phyloP scores from a whole-genome alignment of 768 basidiomycete species.

The Lactarius hatsudake region DNA sequence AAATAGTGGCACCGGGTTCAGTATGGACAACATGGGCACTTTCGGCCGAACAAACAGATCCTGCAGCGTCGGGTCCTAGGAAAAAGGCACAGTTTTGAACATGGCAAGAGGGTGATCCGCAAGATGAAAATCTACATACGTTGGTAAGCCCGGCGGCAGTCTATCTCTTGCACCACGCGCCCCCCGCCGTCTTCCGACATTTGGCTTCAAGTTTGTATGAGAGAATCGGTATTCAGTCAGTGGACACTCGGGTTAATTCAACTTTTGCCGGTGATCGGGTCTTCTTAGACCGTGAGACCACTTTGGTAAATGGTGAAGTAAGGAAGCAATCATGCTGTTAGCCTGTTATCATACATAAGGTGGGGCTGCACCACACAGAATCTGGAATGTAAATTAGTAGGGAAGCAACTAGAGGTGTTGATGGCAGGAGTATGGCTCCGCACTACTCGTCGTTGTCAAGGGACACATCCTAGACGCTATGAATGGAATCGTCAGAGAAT shows the following conservation, averaged over 20 bases:
- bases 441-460: slow-evolving; percentile 40
- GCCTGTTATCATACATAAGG: slow-evolving; percentile 23
- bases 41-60: slow-evolving; percentile 28
- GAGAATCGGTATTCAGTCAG: slow-evolving; percentile 7
- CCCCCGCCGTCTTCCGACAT: slow-evolving; percentile 38
- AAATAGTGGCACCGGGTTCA: slow-evolving; percentile 57
- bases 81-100: neutral
- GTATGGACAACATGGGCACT: slow-evolving; percentile 40
- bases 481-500: slow-evolving; percentile 52
- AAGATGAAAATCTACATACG: slow-evolving; percentile 39
- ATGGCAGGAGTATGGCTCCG: slow-evolving; percentile 45
- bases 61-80: slow-evolving; percentile 20
- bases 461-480: slow-evolving; percentile 64
- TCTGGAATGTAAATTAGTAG: slow-evolving; percentile 34
- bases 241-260: slow-evolving; percentile 13
- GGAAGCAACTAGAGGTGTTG: slow-evolving; percentile 37
- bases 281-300: neutral
- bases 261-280: neutral
- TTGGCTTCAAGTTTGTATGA: neutral
- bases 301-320: slow-evolving; percentile 23
- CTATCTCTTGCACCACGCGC: slow-evolving; percentile 44
- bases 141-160: slow-evolving; percentile 54
- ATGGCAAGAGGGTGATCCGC: neutral
- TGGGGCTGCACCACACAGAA: slow-evolving; percentile 35
- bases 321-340: slow-evolving; percentile 1